Evolutionary conservation across 1,284 basidiomycete species (phyloP).

Genomic region (Ceratobasidium sp.): DNA sequence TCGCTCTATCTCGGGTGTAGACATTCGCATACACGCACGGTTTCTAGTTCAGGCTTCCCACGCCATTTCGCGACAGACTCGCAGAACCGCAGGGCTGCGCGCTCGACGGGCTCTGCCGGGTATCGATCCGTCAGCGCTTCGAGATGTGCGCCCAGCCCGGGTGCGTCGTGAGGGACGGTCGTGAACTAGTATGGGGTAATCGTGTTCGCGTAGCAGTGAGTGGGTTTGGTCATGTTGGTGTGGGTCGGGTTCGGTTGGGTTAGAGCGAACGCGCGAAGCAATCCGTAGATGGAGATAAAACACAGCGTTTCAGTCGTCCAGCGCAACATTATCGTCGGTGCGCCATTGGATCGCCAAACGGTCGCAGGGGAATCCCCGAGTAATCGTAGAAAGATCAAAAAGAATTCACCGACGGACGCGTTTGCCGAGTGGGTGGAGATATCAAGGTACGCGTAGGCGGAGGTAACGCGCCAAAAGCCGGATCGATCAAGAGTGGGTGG

Average conservation of each 20-base stretch:
- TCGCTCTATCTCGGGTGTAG: neutral
- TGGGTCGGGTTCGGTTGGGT: neutral
- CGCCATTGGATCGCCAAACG: neutral
- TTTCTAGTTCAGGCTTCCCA: slow-evolving; percentile 82
- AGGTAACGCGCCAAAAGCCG: slow-evolving; percentile 7
- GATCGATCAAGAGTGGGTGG: neutral
- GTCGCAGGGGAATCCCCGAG: neutral
- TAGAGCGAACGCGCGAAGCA: neutral
- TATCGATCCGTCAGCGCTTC: slow-evolving; percentile 81
- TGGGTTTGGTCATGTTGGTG: neutral
- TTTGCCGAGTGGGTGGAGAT: too few species aligned
- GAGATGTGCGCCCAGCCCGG: slow-evolving; percentile 80
- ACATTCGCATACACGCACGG: slow-evolving; percentile 58
- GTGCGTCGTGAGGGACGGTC: slow-evolving; percentile 71
- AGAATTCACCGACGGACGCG: too few species aligned
- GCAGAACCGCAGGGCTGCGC: slow-evolving; percentile 77
- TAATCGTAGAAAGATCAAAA: too few species aligned
- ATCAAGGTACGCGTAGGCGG: slow-evolving; percentile 4
- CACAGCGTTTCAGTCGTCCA: slow-evolving; percentile 3
- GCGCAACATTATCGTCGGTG: neutral
- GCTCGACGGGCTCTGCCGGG: slow-evolving; percentile 81
- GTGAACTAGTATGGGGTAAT: too few species aligned
- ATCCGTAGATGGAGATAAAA: neutral
- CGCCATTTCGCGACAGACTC: slow-evolving; percentile 81
- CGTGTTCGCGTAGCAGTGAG: too few species aligned